Percentiles rank a stretch among this genome's conserved stretches.
These are phyloP conservation scores for Hypoxylon sp. DNA, from an alignment of 2,329 filamentous ascomycete genomes.

Conservation along the genomic window DNA sequence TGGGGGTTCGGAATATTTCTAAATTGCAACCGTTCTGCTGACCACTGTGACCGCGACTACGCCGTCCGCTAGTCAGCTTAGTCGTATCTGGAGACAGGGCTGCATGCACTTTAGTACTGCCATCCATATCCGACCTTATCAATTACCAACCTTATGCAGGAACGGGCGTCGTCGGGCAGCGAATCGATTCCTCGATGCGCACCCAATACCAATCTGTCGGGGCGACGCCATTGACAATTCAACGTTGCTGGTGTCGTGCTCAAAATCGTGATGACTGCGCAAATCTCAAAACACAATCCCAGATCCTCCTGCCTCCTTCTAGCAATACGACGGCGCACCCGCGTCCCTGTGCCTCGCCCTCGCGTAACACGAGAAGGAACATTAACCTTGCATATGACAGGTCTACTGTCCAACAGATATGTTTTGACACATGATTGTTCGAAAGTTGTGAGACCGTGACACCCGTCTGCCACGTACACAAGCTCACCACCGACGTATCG, in stretches of 20 bases:
- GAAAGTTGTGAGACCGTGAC: constrained; percentile 28
- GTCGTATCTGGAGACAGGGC: constrained; percentile 17
- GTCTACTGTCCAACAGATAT: constrained; percentile 26
- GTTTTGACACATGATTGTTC: constrained; percentile 23
- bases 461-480: constrained; percentile 30
- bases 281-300: constrained; percentile 36
- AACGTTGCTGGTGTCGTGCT: constrained; percentile 26
- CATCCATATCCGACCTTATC: constrained; percentile 19
- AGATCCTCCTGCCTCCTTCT: constrained; percentile 32
- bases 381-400: constrained; percentile 39
- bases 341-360: constrained; percentile 15
- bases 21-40: constrained; percentile 35
- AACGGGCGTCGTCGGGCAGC: constrained; percentile 19
- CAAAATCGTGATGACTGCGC: constrained; percentile 26
- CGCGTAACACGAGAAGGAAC: constrained; percentile 19
- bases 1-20: constrained; percentile 41
- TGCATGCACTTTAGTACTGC: constrained; percentile 27
- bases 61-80: constrained; percentile 25
- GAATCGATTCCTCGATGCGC: constrained; percentile 26
- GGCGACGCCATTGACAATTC: constrained; percentile 10
- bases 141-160: constrained; percentile 27
- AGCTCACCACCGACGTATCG: constrained; percentile 38
- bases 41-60: constrained; percentile 24
- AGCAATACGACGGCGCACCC: constrained; percentile 29
- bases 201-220: constrained; percentile 32